A percentile compares a stretch with the other conserved stretches of the same genome.
These are phyloP conservation scores for Auricularia sp. DNA, from an alignment of 768 basidiomycete species.

Conservation along the genomic window DNA sequence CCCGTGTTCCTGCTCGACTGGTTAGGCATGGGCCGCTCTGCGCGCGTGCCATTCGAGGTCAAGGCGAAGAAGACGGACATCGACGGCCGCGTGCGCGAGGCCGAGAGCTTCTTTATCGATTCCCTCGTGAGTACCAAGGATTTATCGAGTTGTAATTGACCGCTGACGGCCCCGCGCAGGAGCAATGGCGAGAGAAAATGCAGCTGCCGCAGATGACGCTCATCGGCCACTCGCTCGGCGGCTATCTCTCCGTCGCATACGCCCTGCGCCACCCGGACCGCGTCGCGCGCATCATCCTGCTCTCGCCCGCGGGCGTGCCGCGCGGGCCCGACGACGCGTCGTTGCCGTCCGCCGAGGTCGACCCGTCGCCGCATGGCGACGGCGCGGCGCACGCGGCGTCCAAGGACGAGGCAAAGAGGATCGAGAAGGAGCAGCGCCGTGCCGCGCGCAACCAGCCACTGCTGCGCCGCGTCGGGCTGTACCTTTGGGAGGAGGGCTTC, in stretches of 20 bases:
- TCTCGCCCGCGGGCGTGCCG: constrained; percentile 90
- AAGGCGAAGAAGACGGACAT: constrained; percentile 61
- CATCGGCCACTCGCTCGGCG: constrained; percentile 79
- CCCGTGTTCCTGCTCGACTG: constrained; percentile 85
- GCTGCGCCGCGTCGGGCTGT: constrained; percentile 47
- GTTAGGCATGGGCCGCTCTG: constrained; percentile 93
- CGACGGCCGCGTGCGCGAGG: constrained; percentile 62
- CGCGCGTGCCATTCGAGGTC: constrained; percentile 69
- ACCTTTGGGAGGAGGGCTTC: constrained; percentile 88
- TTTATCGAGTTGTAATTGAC: background rate
- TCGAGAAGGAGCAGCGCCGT: constrained; percentile 44
- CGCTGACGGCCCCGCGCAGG: constrained; percentile 17
- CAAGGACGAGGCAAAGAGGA: constrained; percentile 34
- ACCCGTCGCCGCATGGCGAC: constrained; percentile 18
- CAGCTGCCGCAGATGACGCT: constrained; percentile 80
- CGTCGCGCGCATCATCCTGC: constrained; percentile 74
- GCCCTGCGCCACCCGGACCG: constrained; percentile 75
- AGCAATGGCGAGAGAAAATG: constrained; percentile 77
- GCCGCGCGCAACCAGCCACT: constrained; percentile 43
- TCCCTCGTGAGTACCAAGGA: constrained; percentile 33
- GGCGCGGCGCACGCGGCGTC: constrained; percentile 36
- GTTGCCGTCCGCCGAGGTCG: constrained; percentile 47
- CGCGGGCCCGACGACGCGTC: constrained; percentile 52
- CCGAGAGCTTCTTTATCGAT: constrained; percentile 88
- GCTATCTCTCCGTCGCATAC: constrained; percentile 78